Conservation (phyloP, 345 rosid genomes). For the Brassica incana region DNA sequence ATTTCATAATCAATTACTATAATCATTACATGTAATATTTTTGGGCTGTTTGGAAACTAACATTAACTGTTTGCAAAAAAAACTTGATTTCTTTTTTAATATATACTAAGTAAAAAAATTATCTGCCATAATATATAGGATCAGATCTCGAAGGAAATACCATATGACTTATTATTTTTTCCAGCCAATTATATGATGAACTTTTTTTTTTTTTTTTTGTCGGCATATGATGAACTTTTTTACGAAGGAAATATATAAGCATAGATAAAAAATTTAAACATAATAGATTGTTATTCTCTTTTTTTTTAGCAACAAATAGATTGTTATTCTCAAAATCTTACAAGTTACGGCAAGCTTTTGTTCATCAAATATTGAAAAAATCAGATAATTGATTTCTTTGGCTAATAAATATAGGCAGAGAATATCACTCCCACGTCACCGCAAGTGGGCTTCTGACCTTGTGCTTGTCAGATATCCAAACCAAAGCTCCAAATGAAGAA, state of each 20-base stretch:
- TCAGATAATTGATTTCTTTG: not conserved
- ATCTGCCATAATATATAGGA: not conserved
- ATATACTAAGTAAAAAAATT: too few relatives aligned
- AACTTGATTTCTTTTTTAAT: too few relatives aligned
- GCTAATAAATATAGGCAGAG: slow-evolving; percentile 8
- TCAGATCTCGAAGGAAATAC: too few relatives aligned
- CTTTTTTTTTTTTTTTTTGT: too few relatives aligned
- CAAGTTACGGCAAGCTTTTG: slow-evolving; percentile 1
- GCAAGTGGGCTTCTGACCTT: slow-evolving; percentile 69
- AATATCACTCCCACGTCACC: slow-evolving; percentile 49
- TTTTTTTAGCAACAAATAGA: not conserved
- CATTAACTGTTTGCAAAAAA: too few relatives aligned
- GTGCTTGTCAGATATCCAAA: slow-evolving; percentile 58
- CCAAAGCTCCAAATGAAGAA: slow-evolving; percentile 54
- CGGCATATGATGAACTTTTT: too few relatives aligned
- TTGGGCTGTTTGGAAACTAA: too few relatives aligned
- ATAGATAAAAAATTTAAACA: not conserved
- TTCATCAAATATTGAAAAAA: not conserved
- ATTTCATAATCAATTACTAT: not conserved
- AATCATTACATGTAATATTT: not conserved
- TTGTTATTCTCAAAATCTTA: slow-evolving; percentile 22
- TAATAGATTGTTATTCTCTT: not conserved
- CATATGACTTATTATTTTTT: too few relatives aligned
- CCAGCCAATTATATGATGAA: too few relatives aligned
- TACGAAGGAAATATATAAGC: not conserved